Conservation (phyloP, 2,329 filamentous ascomycete genomes). For the Aspergillus latus region DNA sequence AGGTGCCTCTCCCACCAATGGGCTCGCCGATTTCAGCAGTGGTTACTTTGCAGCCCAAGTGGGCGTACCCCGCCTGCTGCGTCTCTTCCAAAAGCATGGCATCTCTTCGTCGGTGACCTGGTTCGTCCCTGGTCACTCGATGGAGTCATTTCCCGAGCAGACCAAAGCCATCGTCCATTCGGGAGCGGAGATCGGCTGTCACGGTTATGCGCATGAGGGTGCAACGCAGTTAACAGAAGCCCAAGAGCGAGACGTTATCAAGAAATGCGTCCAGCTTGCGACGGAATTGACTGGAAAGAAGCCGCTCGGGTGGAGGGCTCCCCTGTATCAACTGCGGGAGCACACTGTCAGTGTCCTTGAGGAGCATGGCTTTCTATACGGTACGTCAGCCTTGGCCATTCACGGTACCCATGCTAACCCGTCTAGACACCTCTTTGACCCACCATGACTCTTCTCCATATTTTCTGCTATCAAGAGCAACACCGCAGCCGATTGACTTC, state of each 20-base stretch:
- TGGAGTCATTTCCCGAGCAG: slow-evolving; percentile 58
- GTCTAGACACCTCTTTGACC: slow-evolving; percentile 41
- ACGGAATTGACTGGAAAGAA: slow-evolving; percentile 71
- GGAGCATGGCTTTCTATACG: slow-evolving; percentile 45
- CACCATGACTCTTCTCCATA: slow-evolving; percentile 46
- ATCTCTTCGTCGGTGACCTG: slow-evolving; percentile 57
- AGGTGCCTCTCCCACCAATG: slow-evolving; percentile 49
- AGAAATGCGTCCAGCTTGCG: slow-evolving; percentile 70
- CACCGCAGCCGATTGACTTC: slow-evolving; percentile 44
- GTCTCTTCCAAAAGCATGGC: slow-evolving; percentile 53
- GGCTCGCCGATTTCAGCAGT: slow-evolving; percentile 54
- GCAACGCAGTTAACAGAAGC: slow-evolving; percentile 67
- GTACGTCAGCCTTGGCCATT: slow-evolving; percentile 19
- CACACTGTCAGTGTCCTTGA: slow-evolving; percentile 43
- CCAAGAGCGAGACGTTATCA: slow-evolving; percentile 71
- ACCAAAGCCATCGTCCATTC: slow-evolving; percentile 52
- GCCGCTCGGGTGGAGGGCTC: slow-evolving; percentile 49
- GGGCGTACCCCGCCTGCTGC: slow-evolving; percentile 57
- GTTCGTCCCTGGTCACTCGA: slow-evolving; percentile 61
- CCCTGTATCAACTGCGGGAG: slow-evolving; percentile 41
- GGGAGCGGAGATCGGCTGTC: slow-evolving; percentile 53
- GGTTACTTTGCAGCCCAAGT: slow-evolving; percentile 58
- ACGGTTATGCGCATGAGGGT: slow-evolving; percentile 70
- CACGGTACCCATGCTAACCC: background rate
- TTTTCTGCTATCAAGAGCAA: slow-evolving; percentile 39